Evolutionary conservation across 805 yeast genomes (phyloP).

Genomic region (Lachancea quebecensis): DNA sequence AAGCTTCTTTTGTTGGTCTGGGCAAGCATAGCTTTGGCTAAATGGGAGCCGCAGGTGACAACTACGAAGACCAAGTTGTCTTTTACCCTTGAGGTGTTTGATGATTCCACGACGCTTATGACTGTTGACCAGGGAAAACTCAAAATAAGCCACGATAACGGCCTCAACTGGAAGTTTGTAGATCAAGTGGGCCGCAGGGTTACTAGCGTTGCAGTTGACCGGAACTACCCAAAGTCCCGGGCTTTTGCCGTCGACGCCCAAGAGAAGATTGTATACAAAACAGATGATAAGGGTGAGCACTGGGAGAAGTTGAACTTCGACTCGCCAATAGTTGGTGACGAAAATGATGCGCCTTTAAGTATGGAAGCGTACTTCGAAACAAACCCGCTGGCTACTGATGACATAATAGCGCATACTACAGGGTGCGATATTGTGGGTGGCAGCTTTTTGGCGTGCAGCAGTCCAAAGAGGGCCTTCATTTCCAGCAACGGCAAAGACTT

Average conservation of each 20-base stretch:
- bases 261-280: constrained; percentile 12
- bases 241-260: constrained; percentile 1
- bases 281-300: constrained; percentile 25
- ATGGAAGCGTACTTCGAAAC: constrained; percentile 9
- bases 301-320: constrained; percentile 17
- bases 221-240: not conserved
- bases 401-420: constrained; percentile 11
- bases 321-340: not conserved
- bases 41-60: constrained; percentile 18
- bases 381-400: constrained; percentile 15
- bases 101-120: constrained; percentile 46
- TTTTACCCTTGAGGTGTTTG: constrained; percentile 31
- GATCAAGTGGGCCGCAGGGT: not conserved
- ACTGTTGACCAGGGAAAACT: constrained; percentile 25
- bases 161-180: constrained; percentile 39
- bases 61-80: constrained; percentile 3
- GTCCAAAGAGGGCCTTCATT: not conserved
- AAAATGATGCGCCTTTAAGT: not conserved
- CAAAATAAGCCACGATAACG: constrained; percentile 42
- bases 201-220: not conserved
- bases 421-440: constrained; percentile 4
- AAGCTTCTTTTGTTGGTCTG: not conserved
- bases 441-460: not conserved
- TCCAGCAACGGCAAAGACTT: constrained; percentile 4
- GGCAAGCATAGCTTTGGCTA: constrained; percentile 6